Evolutionary conservation across 768 basidiomycete species (phyloP).

Genomic region (Rhodotorula kratochvilovae): DNA sequence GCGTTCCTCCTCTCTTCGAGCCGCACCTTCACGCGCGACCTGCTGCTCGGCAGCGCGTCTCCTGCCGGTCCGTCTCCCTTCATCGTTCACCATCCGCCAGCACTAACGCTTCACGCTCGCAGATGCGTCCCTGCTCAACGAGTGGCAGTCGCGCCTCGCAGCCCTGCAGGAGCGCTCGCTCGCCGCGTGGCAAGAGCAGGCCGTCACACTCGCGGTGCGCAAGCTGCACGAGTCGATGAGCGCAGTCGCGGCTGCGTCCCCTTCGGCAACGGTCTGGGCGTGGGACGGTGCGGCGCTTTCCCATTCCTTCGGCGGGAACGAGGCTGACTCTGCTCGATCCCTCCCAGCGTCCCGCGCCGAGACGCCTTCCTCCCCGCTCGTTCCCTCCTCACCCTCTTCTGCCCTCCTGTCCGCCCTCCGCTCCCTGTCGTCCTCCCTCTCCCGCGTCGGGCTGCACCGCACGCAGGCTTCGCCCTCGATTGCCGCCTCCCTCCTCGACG

Average conservation of each 20-base stretch:
- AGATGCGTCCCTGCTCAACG: neutral
- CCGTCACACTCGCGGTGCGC: neutral
- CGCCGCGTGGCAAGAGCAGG: slow-evolving; percentile 8
- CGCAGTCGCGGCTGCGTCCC: neutral
- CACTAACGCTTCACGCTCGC: neutral
- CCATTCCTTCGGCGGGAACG: too few species aligned
- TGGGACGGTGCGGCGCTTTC: slow-evolving; percentile 12
- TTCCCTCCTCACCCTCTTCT: neutral
- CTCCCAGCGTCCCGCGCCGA: neutral
- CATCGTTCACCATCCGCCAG: neutral
- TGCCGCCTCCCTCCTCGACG: slow-evolving; percentile 1
- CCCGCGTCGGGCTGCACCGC: neutral
- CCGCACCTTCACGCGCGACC: slow-evolving; percentile 7
- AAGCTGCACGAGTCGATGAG: slow-evolving; percentile 2
- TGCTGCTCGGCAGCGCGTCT: slow-evolving; percentile 10
- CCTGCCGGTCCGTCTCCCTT: neutral
- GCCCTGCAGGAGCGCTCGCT: slow-evolving; percentile 13
- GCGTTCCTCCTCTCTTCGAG: slow-evolving; percentile 5
- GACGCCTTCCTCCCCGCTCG: too few species aligned
- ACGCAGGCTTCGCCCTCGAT: neutral
- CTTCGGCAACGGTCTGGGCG: neutral
- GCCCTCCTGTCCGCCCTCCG: slow-evolving; percentile 5
- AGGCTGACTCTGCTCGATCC: neutral
- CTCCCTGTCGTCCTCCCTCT: slow-evolving; percentile 1
- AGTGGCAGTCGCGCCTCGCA: slow-evolving; percentile 10